Evolutionary conservation across 495 filamentous ascomycete genomes (phyloP).

Genomic region (Aspergillus diversus): DNA sequence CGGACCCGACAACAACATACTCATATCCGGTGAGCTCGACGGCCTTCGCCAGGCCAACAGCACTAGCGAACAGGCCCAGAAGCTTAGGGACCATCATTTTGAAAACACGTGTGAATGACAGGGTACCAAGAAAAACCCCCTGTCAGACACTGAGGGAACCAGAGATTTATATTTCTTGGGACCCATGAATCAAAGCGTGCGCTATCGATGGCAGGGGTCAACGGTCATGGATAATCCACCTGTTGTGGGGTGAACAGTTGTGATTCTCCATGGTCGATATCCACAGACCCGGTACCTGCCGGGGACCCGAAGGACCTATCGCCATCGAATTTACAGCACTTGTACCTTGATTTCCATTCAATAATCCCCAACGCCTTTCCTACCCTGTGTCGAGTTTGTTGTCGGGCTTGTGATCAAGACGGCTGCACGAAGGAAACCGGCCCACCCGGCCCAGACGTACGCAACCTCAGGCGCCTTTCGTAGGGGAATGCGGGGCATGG

Average conservation of each 20-base stretch:
- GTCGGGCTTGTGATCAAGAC: too few relatives aligned
- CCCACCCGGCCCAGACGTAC: neutral
- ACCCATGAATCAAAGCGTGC: neutral
- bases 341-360: too few relatives aligned
- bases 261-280: too few relatives aligned
- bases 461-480: neutral
- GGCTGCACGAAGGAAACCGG: neutral
- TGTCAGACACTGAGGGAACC: neutral
- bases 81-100: neutral
- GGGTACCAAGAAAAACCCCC: neutral
- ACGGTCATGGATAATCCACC: too few relatives aligned
- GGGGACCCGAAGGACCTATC: too few relatives aligned
- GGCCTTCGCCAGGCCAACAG: slow-evolving; percentile 31
- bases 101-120: neutral
- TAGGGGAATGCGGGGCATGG: neutral
- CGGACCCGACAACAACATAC: slow-evolving; percentile 68
- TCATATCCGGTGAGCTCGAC: slow-evolving; percentile 54
- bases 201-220: too few relatives aligned
- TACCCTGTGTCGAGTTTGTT: too few relatives aligned
- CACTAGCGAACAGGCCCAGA: slow-evolving; percentile 22
- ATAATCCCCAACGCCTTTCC: too few relatives aligned
- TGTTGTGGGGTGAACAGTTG: too few relatives aligned
- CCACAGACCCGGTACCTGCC: too few relatives aligned
- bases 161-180: neutral
- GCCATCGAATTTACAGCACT: too few relatives aligned